These are phyloP conservation scores for Astragalus glycyphyllos DNA, from an alignment of 306 rosid genomes.

Conservation along the genomic window DNA sequence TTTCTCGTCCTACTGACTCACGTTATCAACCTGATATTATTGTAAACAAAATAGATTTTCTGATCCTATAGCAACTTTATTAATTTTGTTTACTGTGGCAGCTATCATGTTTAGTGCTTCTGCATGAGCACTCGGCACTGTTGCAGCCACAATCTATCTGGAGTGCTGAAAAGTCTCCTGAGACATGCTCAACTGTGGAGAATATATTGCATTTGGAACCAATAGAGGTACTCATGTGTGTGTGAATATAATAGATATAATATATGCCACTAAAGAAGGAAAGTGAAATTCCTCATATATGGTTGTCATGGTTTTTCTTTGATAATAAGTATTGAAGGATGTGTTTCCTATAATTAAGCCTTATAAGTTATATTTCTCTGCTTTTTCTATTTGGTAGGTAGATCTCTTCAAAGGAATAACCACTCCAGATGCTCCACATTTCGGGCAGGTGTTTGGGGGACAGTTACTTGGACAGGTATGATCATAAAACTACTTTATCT, in stretches of 20 bases:
- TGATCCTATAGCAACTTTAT: conserved; percentile 15
- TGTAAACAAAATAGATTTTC: conserved; percentile 3
- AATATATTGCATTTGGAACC: conserved; percentile 88
- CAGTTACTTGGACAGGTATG: conserved; percentile 90
- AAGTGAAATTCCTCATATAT: conserved; percentile 7
- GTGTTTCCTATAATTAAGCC: conserved; percentile 22
- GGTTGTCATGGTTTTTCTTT: conserved; percentile 36
- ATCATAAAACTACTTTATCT: conserved; percentile 40
- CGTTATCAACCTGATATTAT: conserved; percentile 20
- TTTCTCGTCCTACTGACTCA: conserved; percentile 29
- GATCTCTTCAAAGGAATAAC: conserved; percentile 89
- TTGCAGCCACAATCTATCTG: conserved; percentile 85
- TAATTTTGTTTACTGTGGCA: conserved; percentile 54
- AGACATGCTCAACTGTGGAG: conserved; percentile 79
- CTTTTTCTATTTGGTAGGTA: conserved; percentile 57
- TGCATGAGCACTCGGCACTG: conserved; percentile 64
- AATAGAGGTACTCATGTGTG: conserved; percentile 66
- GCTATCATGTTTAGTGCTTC: conserved; percentile 84
- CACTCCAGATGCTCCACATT: conserved; percentile 75
- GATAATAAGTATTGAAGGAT: conserved; percentile 14
- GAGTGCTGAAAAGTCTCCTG: conserved; percentile 71
- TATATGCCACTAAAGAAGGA: conserved; percentile 10
- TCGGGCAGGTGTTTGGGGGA: conserved; percentile 95
- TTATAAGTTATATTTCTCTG: conserved; percentile 23
- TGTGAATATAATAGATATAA: background rate